Percentiles rank a stretch among this genome's conserved stretches.
These are phyloP conservation scores for Tylopilus rubrobrunneus DNA, from an alignment of 768 basidiomycete species.

Conservation along the genomic window DNA sequence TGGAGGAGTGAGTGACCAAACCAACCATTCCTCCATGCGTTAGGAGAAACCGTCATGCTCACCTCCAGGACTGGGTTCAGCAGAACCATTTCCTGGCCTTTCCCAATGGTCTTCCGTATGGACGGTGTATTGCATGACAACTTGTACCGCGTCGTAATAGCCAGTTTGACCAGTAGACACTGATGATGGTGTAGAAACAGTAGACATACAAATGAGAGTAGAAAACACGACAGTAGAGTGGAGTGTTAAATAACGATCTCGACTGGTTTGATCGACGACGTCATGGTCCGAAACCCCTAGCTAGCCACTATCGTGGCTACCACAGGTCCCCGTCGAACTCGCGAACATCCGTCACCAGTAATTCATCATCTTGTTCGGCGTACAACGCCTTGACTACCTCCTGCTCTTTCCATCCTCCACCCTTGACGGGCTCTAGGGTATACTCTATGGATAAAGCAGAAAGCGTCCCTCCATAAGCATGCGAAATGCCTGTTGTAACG, in stretches of 20 bases:
- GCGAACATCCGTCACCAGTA: conserved; percentile 24
- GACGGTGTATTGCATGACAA: conserved; percentile 26
- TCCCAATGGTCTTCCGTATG: neutral
- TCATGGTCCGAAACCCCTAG: conserved; percentile 19
- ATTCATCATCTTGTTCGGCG: conserved; percentile 29
- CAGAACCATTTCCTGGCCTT: neutral
- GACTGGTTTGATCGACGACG: conserved; percentile 14
- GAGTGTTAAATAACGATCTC: conserved; percentile 22
- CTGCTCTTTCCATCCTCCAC: conserved; percentile 34
- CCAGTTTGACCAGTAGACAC: conserved; percentile 32
- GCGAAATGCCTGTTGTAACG: conserved; percentile 68
- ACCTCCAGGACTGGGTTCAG: neutral
- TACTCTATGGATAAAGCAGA: conserved; percentile 89
- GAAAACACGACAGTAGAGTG: neutral
- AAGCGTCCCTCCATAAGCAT: conserved; percentile 90
- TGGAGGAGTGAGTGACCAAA: neutral
- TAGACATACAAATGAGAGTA: conserved; percentile 11
- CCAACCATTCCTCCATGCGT: neutral
- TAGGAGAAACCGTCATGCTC: neutral
- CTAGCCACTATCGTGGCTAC: conserved; percentile 1
- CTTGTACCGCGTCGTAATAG: conserved; percentile 43
- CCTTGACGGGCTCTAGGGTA: conserved; percentile 60
- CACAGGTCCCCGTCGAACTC: conserved; percentile 24
- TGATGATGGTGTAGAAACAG: conserved; percentile 16
- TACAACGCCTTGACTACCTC: conserved; percentile 36